A percentile compares a stretch with the other conserved stretches of the same genome.
Evolutionary conservation across 1,139 yeast species (phyloP).

Genomic region (Zhuliangozyma blackwelliae): DNA sequence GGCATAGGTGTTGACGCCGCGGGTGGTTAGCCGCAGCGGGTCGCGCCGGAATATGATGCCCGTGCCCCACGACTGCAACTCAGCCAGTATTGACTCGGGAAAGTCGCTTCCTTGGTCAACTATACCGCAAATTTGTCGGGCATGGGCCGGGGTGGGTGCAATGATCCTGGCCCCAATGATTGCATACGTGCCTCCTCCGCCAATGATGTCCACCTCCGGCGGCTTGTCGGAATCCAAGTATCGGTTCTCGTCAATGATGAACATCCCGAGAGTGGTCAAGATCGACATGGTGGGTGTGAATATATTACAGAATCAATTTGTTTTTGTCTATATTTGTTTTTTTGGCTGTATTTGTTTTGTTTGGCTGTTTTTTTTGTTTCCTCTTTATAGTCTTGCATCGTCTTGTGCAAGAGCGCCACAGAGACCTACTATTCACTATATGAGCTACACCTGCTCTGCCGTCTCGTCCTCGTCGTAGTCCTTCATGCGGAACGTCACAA

Average conservation of each 20-base stretch:
- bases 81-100: conserved; percentile 45
- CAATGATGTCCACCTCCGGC: conserved; percentile 56
- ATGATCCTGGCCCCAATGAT: conserved; percentile 70
- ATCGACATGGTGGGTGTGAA: conserved; percentile 14
- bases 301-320: no score
- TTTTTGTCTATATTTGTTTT: not conserved
- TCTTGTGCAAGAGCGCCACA: no score
- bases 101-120: conserved; percentile 80
- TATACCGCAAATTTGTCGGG: conserved; percentile 54
- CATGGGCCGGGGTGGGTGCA: conserved; percentile 25
- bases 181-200: conserved; percentile 90
- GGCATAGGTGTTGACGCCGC: conserved; percentile 77
- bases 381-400: no score
- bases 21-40: conserved; percentile 55
- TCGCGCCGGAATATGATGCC: conserved; percentile 55
- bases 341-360: not conserved
- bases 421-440: not conserved
- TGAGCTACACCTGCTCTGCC: not conserved
- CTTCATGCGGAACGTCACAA: conserved; percentile 30
- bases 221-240: conserved; percentile 41
- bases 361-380: no score
- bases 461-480: conserved; percentile 24
- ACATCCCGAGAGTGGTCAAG: conserved; percentile 76
- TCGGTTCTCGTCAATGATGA: conserved; percentile 85
- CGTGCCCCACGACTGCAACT: conserved; percentile 57